Base-by-base conservation (phyloP, 2,329 filamentous ascomycete genomes). In the Phialophora macrospora region DNA sequence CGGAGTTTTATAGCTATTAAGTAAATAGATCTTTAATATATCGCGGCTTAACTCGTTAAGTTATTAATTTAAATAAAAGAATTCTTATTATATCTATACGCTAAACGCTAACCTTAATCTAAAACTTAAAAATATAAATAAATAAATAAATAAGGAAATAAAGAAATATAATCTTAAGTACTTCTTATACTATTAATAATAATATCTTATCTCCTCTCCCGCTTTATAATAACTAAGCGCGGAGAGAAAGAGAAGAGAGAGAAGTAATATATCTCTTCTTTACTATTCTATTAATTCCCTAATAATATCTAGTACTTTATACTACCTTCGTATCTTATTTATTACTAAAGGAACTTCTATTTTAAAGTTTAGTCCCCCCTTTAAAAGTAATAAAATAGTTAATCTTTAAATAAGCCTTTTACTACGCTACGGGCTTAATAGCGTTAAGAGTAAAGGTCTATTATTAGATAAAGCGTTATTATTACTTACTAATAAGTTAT, bases 141-240 rank as follows among this genome's bases (percentile, higher is more conserved):
- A n/a, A n/a, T n/a, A n/a, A n/a, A n/a, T n/a, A n/a, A n/a, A n/a
- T n/a, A n/a, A n/a, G n/a, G n/a, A n/a, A n/a, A n/a, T n/a, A n/a
- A 30, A 55, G 22, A 30, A 30, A 46, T 17, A 14, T 24, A 52
- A 52, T 12, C 11, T 20, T 20, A 56, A 56, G 32, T 38, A 22
- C 30, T 14, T 46, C 4, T 4, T 7, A 7, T 30, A 30, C 28
- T 30, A 30, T 6, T 30, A 30, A 24, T 52, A 20, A 9, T 4
- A 7, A 26, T 12, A 8, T 22, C 3, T 46, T 57, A 46, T n/a
- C 55, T 57, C 20, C n/a, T 20, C 20, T 57, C 6, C 32, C 55
- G 55, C 55, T 57, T 57, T 34, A 34, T 28, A 57, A 44, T 57
- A 57, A 11, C 34, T 14, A 28, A 46, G 55, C 34, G n/a, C 6